Base-by-base conservation (phyloP, 257 asterid species). In the Solanum pennellii region DNA sequence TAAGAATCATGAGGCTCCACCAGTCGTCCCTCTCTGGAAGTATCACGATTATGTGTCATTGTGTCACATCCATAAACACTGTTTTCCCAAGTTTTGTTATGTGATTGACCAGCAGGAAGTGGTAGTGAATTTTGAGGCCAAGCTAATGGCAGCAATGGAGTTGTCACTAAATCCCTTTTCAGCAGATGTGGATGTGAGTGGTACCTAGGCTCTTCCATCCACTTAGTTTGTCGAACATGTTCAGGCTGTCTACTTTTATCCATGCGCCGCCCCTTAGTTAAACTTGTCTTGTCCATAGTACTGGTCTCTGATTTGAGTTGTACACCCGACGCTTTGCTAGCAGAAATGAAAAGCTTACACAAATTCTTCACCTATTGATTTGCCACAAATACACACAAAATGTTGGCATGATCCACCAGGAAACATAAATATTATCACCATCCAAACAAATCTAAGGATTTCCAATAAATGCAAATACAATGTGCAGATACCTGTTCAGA, bases 331-430 rank as follows among this genome's bases (percentile, higher is more conserved):
- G 89, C 88, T 86, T 89, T 82, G 59, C 91, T 92, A 77, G 93
- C 86, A 74, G 89, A 66, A 29, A 71, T 45, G 86, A 97, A 95
- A 88, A 95, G 92, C 88, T 91, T 90, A 85, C 99, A 94, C 90
- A 95, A 89, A 37, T 93, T 90, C 91, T 91, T 94, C 86, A 95
- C 98, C 99, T 94, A 87, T 87, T 83, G 62, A 77, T 44, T 77
- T 86, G 72, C 83, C 82, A 56, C 65, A 77, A 42, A 44, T 77
- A 88, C 60, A 88, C 23, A 79, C 68, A 41, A 87, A 84, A 84
- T 37, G 85, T 84, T 83, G 42, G 59, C 59, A 71, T 44, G 31
- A 60, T 41, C 18, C 23, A 44, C 42, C 20, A 52, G 47, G 35
- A 31, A 47, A 41, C 65, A 21, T 52, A 25, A 7, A 82, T 56